Evolutionary conservation across 2,329 filamentous ascomycete species (phyloP), one percentile per base, ranked within the genome.

Genomic region (Stylonectria norvegica): DNA sequence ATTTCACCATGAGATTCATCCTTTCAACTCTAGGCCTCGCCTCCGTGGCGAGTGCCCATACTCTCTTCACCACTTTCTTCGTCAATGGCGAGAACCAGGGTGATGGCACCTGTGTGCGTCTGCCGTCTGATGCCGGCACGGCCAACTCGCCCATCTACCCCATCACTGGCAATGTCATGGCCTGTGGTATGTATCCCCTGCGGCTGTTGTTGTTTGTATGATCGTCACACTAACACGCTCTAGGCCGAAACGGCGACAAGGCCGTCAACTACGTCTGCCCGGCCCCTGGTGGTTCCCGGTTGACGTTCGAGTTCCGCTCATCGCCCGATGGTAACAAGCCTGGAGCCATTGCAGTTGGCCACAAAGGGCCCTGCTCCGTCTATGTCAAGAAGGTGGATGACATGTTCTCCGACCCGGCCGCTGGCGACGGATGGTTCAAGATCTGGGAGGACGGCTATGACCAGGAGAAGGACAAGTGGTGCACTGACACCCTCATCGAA

Each of bases 361-460:
- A 84, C 63, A 74, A 78, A 59, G 85, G 85, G 0, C 83, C 85
- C 34, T 86, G 84, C 56, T 76, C 83, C 19, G 76, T 89, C 17
- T 89, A 89, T 63, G 69, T 87, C 66, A 89, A 89, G 68, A 78
- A 79, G 55, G 76, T 88, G 2, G 63, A 69, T 48, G 71, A 79
- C 42, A 78, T 81, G 43, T 65, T 65, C 10, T 59, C 58, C 16
- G 67, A 71, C 48, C 61, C 75, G 10, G 79, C 79, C 35, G 66
- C 72, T 17, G 84, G 85, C 4, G 66, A 71, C 36, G 85, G 85
- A 27, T 90, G 85, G 86, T 86, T 89, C 73, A 89, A 89, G 72
- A 77, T 89, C 58, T 87, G 75, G 70, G 76, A 86, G 42, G 73
- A 83, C 36, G 83, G 81, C 32, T 86, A 85, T 63, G 72, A 85